Percentiles rank a stretch among this genome's conserved stretches.
Evolutionary conservation across 1,284 basidiomycete species (phyloP).

Genomic region (Puccinia novopanici): DNA sequence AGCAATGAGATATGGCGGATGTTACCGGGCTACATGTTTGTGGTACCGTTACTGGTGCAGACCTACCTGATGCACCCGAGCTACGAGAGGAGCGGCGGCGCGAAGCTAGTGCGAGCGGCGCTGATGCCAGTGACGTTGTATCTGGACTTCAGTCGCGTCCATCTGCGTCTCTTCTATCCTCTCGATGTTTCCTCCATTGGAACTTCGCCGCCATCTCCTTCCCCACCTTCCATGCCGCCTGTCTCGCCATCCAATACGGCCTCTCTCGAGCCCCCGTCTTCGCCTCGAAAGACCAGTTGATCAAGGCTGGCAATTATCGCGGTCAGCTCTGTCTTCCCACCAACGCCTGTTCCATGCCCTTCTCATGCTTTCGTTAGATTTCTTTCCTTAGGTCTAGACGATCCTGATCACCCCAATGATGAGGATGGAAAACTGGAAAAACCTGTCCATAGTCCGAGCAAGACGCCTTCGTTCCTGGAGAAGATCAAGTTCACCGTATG

Average conservation of each 20-base stretch:
- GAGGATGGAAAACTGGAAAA: background rate
- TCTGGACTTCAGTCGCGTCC: constrained; percentile 6
- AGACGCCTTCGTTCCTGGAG: constrained; percentile 25
- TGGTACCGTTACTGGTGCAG: constrained; percentile 34
- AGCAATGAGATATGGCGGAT: constrained; percentile 17
- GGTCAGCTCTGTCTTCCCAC: background rate
- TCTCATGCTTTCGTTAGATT: no score
- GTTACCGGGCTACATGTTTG: constrained; percentile 35
- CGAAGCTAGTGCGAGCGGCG: constrained; percentile 7
- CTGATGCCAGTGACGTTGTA: constrained; percentile 46
- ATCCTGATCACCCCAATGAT: constrained; percentile 16
- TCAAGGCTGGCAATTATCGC: constrained; percentile 25
- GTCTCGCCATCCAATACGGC: constrained; percentile 43
- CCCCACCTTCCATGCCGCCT: constrained; percentile 46
- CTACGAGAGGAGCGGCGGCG: constrained; percentile 9
- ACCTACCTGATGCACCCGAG: constrained; percentile 38
- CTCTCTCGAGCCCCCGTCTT: constrained; percentile 26
- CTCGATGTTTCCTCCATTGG: constrained; percentile 44
- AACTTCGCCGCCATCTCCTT: constrained; percentile 43
- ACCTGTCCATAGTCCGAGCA: background rate
- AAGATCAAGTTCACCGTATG: constrained; percentile 46
- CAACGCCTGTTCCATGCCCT: no score
- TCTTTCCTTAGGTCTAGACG: no score
- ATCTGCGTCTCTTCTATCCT: constrained; percentile 31
- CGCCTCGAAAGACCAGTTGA: constrained; percentile 6